These are phyloP conservation scores for Primulina huaijiensis DNA, from an alignment of 257 asterid genomes.

Conservation along the genomic window DNA sequence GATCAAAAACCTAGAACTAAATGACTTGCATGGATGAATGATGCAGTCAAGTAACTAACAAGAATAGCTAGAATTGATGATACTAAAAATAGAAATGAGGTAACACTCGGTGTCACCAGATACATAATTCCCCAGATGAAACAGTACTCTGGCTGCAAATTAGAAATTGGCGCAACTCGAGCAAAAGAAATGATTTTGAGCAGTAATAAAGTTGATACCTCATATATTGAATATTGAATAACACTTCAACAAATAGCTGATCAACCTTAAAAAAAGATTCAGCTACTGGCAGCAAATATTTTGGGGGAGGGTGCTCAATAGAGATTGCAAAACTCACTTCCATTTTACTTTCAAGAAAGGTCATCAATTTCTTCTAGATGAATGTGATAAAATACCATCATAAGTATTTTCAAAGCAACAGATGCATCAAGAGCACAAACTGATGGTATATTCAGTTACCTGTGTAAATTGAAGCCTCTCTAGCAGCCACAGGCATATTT, in stretches of 20 bases:
- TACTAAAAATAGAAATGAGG: neutral
- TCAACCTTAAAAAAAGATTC: neutral
- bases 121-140: neutral
- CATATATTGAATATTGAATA: neutral
- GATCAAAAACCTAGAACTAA: neutral
- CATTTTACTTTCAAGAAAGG: neutral
- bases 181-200: neutral
- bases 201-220: neutral
- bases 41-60: neutral
- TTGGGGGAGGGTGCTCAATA: neutral
- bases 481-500: conserved; percentile 99
- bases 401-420: conserved; percentile 7
- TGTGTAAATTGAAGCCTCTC: conserved; percentile 98
- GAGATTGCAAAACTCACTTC: too few species aligned
- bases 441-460: conserved; percentile 40
- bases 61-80: too few species aligned
- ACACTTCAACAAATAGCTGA: neutral
- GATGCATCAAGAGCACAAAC: conserved; percentile 10
- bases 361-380: neutral
- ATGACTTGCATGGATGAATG: neutral
- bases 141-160: neutral
- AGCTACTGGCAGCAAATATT: neutral
- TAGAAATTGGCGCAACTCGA: neutral
- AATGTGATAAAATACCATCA: neutral
- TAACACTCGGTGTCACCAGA: neutral